Evolutionary conservation across 2,329 filamentous ascomycete species (phyloP), one percentile per base, ranked within the genome.

Genomic region (Clarireedia paspali): DNA sequence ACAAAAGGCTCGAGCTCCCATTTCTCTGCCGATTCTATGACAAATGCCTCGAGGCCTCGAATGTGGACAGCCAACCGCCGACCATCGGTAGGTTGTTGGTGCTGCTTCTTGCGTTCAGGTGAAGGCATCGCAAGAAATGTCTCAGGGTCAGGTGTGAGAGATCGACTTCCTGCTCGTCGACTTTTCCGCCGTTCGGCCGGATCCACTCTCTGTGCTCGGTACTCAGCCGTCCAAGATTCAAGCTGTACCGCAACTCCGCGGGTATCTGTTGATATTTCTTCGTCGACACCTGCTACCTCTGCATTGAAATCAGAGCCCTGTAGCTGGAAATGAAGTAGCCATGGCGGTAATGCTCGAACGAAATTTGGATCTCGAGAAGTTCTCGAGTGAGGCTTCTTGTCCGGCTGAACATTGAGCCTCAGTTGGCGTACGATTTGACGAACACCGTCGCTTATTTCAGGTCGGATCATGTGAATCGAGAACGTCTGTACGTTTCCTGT

Each of bases 391-490:
- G 70, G 70, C 39, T 79, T 74, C 67, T 81, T 85, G 57, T 83
- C 81, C 3, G 84, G 80, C 60, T 87, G 79, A 9, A 87, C 79
- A 59, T 88, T 83, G 30, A 82, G 83, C 46, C 86, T 83, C 52
- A 96, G 78, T 67, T 97, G 91, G 44, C 84, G 83, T 14, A 96
- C 83, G 60, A 99, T 96, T 69, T 97, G 90, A 24, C 89, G 88
- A 34, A 99, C 78, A 23, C 94, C 95, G 66, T 95, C 88, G 53
- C 87, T 94, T 57, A 99, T 96, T 67, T 99, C 94, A 5, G 89
- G 86, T 23, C 92, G 85, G 7, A 96, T 85, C 77, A 99, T 86
- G 66, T 91, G 94, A 49, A 96, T 78, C 1, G 89, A 89, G 62
- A 95, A 91, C 0, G 90, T 95, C 67, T 95, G 88, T 2, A 96